Conservation (phyloP, 2,329 filamentous ascomycete species). For the Trichoderma harzianum region DNA sequence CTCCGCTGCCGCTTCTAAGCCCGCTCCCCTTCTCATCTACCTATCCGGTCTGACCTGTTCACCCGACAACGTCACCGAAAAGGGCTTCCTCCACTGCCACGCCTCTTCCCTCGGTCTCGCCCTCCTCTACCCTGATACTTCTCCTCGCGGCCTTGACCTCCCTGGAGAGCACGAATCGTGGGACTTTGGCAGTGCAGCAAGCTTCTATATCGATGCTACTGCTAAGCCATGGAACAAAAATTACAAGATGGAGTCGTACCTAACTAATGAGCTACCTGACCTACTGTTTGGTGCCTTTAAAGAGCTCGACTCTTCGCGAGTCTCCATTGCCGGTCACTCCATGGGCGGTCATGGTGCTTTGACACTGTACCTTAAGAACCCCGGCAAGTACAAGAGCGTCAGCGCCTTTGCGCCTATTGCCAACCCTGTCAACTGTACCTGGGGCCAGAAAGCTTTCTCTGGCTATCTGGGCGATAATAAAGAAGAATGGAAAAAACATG, state of each 20-base stretch:
- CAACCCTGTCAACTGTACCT: constrained; percentile 81
- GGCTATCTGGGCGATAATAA: constrained; percentile 82
- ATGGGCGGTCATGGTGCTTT: constrained; percentile 98
- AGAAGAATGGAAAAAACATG: constrained; percentile 80
- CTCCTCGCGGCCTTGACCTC: constrained; percentile 77
- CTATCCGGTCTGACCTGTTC: constrained; percentile 94
- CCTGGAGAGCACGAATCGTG: constrained; percentile 81
- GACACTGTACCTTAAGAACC: constrained; percentile 88
- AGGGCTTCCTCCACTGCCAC: constrained; percentile 86
- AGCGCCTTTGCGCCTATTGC: constrained; percentile 87
- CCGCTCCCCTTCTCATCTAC: constrained; percentile 83
- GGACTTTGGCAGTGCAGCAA: constrained; percentile 89
- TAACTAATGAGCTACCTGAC: constrained; percentile 77
- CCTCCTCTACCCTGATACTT: constrained; percentile 94
- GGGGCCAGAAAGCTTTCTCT: constrained; percentile 92
- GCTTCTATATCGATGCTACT: constrained; percentile 91
- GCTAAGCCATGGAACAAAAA: constrained; percentile 67
- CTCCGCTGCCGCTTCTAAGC: constrained; percentile 50
- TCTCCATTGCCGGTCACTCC: constrained; percentile 88
- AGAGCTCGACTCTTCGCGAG: constrained; percentile 64
- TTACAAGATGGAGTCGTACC: constrained; percentile 95
- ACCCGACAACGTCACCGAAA: constrained; percentile 77
- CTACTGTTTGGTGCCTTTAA: not conserved
- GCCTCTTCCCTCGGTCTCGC: constrained; percentile 81
- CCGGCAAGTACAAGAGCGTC: constrained; percentile 82